phyloP scores from a whole-genome alignment of 139 green algal genomes.

The Chlamydomonas incerta region DNA sequence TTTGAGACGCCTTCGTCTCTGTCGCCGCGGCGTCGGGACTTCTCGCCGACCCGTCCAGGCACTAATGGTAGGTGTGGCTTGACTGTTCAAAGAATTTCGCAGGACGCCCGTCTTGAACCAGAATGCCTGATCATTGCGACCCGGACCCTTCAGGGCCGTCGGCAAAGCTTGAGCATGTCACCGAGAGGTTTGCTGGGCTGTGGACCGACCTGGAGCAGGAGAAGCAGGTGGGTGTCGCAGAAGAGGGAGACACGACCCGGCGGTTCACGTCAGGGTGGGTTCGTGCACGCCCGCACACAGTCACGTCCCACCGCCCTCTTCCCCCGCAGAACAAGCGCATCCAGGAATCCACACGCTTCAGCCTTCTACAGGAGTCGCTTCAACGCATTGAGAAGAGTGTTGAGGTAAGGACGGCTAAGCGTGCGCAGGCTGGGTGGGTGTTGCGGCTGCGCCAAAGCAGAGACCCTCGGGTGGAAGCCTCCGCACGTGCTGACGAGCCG shows the following conservation, averaged over 20 bases:
- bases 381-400: conserved; percentile 75
- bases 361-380: conserved; percentile 69
- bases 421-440: no score
- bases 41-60: background rate
- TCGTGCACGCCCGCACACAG: no score
- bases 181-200: conserved; percentile 76
- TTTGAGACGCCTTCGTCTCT: conserved; percentile 18
- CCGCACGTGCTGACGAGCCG: no score
- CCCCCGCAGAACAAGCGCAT: conserved; percentile 62
- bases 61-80: background rate
- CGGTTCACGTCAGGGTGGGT: no score
- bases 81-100: no score
- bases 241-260: no score
- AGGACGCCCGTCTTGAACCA: no score
- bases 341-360: conserved; percentile 60
- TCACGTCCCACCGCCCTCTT: no score
- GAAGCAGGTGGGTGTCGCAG: conserved; percentile 60
- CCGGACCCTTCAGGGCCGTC: background rate
- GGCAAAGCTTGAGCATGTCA: conserved; percentile 75
- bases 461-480: no score
- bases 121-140: background rate
- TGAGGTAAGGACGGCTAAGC: no score
- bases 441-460: no score
- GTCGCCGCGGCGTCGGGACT: conserved; percentile 13
- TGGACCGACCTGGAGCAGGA: conserved; percentile 84